Base-by-base conservation (phyloP, 345 rosid genomes). In the Dovyalis caffra region DNA sequence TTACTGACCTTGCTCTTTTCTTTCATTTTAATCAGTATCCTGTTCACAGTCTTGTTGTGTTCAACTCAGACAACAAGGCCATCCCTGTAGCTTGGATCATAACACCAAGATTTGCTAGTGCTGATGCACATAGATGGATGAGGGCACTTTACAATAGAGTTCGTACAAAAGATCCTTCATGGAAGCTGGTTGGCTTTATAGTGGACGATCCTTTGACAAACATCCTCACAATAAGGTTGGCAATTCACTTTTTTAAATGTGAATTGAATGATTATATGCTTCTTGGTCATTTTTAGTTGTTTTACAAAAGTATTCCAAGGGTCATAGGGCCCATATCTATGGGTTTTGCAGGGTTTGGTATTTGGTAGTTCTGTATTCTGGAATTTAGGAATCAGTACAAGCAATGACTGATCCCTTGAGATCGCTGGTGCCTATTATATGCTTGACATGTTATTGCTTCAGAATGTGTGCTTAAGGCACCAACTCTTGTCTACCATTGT, bases 21-120 rank as follows among this genome's bases (percentile, higher is more conserved):
- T 83, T 70, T 69, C 34, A 72, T 72, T 71, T 37, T 64, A 74
- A 79, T 71, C 80, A 95, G 99, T 88, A 88, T 90, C 96, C 99
- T 77, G 80, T 93, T 71, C 92, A 93, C 77, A 93, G 96, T 80
- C 86, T 95, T 23, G 69, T 91, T 57, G 98, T 93, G 63, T 95
- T 95, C 88, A 81, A 95, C 87, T 86, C 94, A 2, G 97, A 91
- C 76, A 95, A 91, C 79, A 95, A 91, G 83, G 97, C 93, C 79
- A 90, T 95, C 81, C 99, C 98, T 34, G 97, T 95, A 35, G 98
- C 99, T 78, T 95, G 99, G 97, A 83, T 95, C 66, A 87, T 93
- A 78, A 85, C 91, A 57, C 96, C 96, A 1, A 85, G 86, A 68
- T 84, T 86, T 87, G 85, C 88, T 25, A 81, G 78, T 80, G 78